phyloP scores from a whole-genome alignment of 768 basidiomycete genomes.

The Kwoniella pini region DNA sequence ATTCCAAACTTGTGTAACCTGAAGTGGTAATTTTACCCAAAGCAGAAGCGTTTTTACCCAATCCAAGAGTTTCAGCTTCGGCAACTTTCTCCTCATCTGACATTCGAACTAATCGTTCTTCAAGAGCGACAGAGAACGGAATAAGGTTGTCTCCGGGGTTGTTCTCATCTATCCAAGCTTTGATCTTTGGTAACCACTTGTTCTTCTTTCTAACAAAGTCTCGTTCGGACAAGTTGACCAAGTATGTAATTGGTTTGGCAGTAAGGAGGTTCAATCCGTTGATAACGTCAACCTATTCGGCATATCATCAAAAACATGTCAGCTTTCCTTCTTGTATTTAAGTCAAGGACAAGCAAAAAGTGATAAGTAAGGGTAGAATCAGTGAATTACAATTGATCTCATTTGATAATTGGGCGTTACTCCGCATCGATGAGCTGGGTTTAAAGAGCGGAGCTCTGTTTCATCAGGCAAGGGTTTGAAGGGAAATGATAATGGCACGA shows the following conservation, averaged over 20 bases:
- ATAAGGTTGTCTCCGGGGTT: slow-evolving; percentile 95
- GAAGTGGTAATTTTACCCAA: slow-evolving; percentile 93
- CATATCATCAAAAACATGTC: slow-evolving; percentile 9
- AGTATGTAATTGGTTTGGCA: slow-evolving; percentile 95
- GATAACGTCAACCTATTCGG: slow-evolving; percentile 55
- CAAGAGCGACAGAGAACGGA: slow-evolving; percentile 93
- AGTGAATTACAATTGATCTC: slow-evolving; percentile 61
- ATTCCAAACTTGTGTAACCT: slow-evolving; percentile 83
- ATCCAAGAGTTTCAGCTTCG: slow-evolving; percentile 74
- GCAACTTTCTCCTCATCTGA: slow-evolving; percentile 65
- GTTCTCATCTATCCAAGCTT: slow-evolving; percentile 94
- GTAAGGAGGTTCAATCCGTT: slow-evolving; percentile 76
- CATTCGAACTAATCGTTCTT: slow-evolving; percentile 80
- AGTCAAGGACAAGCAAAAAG: not conserved
- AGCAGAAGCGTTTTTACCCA: slow-evolving; percentile 61
- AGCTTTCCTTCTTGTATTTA: not conserved
- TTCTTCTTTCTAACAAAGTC: slow-evolving; percentile 98
- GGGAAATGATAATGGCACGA: slow-evolving; percentile 18
- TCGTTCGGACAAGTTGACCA: slow-evolving; percentile 92
- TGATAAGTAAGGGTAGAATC: slow-evolving; percentile 28
- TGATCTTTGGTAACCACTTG: slow-evolving; percentile 98
- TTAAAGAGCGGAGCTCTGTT: slow-evolving; percentile 80
- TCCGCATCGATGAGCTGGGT: slow-evolving; percentile 95
- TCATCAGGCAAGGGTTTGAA: slow-evolving; percentile 60
- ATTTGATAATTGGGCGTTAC: slow-evolving; percentile 73